These are phyloP conservation scores for Lipomyces chichibuensis DNA, from an alignment of 805 yeast genomes.

Conservation along the genomic window DNA sequence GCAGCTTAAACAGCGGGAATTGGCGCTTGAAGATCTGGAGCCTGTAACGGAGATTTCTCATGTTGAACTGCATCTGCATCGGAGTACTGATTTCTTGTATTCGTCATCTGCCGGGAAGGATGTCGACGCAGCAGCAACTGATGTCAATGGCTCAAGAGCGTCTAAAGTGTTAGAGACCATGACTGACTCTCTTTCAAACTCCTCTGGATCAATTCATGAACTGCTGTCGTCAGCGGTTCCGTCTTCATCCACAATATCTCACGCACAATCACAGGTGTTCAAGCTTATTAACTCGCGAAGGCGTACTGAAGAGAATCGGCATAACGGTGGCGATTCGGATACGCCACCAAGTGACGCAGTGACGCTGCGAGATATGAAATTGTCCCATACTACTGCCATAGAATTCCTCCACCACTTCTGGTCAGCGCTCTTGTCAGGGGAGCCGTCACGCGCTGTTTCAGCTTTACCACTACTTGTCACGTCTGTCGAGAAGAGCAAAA, in stretches of 20 bases:
- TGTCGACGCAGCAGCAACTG: background rate
- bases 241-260: slow-evolving; percentile 3
- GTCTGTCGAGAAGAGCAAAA: slow-evolving; percentile 54
- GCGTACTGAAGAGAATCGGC: slow-evolving; percentile 27
- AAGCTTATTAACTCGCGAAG: slow-evolving; percentile 29
- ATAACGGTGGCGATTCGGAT: slow-evolving; percentile 40
- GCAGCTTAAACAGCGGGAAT: slow-evolving; percentile 18
- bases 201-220: slow-evolving; percentile 9
- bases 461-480: slow-evolving; percentile 53
- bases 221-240: slow-evolving; percentile 14
- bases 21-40: slow-evolving; percentile 29
- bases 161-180: background rate
- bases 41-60: slow-evolving; percentile 10
- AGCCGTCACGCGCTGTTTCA: slow-evolving; percentile 48
- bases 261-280: slow-evolving; percentile 27
- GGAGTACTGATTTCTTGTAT: slow-evolving; percentile 6
- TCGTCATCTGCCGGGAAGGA: background rate
- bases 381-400: slow-evolving; percentile 71
- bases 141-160: background rate
- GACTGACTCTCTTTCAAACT: slow-evolving; percentile 9
- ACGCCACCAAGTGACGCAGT: slow-evolving; percentile 33
- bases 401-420: slow-evolving; percentile 80
- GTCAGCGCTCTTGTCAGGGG: slow-evolving; percentile 58
- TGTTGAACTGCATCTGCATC: slow-evolving; percentile 34
- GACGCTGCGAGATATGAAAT: slow-evolving; percentile 55